Evolutionary conservation across 768 basidiomycete species (phyloP), one percentile per base, ranked within the genome.

Genomic region (Boletellus emodensis): DNA sequence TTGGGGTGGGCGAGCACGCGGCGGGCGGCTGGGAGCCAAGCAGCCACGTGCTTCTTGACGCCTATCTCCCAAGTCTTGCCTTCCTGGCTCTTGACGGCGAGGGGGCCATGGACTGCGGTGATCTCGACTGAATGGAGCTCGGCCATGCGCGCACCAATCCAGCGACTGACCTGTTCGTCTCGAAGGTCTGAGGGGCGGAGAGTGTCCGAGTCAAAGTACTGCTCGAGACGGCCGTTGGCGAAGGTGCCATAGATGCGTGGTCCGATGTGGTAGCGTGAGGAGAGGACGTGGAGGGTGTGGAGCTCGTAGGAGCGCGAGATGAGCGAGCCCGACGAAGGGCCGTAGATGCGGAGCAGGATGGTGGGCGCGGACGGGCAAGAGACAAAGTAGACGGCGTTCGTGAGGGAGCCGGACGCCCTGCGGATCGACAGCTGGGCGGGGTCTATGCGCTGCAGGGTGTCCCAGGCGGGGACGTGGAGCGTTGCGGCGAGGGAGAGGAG

Each of bases 331-430:
- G 94, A 91, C 42, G 90, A 90, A 6, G 89, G 75, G 8, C 96
- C 96, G 65, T 97, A 99, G 49, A 99, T 81, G 53, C 96, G 87
- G 52, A 98, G 81, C 10, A 99, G 78, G 24, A 97, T 68, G 1
- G 90, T 94, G 57, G 71, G 73, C 17, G 68, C 65, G 30, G 73
- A 64, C 34, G 81, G 75, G 63, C 83, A 92, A 10, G 94, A 90
- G 47, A 97, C 87, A 71, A 98, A 99, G 73, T 91, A 98, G 48
- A 99, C 93, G 48, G 90, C 87, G 68, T 99, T 99, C 37, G 95
- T 99, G 56, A 97, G 71, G 11, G 91, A 87, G 9, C 95, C 94
- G 7, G 94, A 91, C 20, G 94, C 87, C 64, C 87, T 94, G 63
- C 75, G 76, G 56, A 97, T 78, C 48, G 73, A 74, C 44, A 94